Evolutionary conservation across 345 rosid genomes (phyloP).

Genomic region (Turnera subulata): DNA sequence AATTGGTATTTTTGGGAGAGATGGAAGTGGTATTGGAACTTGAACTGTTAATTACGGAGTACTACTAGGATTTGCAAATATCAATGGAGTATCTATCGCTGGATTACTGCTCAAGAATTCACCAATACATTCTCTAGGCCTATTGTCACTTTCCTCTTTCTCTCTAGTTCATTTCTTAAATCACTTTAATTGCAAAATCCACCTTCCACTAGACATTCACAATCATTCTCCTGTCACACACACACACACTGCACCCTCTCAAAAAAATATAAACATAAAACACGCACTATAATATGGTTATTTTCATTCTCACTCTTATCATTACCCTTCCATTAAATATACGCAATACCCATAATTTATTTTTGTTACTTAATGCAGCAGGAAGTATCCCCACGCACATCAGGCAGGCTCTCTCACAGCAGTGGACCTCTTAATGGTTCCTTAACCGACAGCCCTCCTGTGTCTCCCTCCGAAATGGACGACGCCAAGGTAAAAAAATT

Average conservation of each 20-base stretch:
- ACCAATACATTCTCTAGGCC: too few relatives aligned
- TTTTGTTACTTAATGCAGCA: conserved; percentile 45
- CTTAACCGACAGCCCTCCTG: conserved; percentile 93
- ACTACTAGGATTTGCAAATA: too few relatives aligned
- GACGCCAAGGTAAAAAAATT: conserved; percentile 73
- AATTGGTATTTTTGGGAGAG: background rate
- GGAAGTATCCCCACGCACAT: conserved; percentile 79
- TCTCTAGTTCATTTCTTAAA: background rate
- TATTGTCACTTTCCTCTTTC: background rate
- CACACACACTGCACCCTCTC: too few relatives aligned
- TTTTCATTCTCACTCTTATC: too few relatives aligned
- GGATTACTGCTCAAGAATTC: too few relatives aligned
- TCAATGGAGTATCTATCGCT: too few relatives aligned
- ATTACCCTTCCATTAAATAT: too few relatives aligned
- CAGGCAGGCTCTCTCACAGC: conserved; percentile 85
- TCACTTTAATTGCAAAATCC: background rate
- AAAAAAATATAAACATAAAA: too few relatives aligned
- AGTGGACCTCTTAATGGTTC: conserved; percentile 85
- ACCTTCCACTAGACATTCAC: background rate
- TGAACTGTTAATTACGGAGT: too few relatives aligned
- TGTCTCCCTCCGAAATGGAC: conserved; percentile 78
- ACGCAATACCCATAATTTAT: too few relatives aligned
- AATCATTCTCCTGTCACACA: background rate
- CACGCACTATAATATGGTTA: too few relatives aligned
- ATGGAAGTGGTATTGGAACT: conserved; percentile 8